A percentile compares a stretch with the other conserved stretches of the same genome.
phyloP scores from a whole-genome alignment of 2,329 filamentous ascomycete species.

The Macroventuria anomochaeta region DNA sequence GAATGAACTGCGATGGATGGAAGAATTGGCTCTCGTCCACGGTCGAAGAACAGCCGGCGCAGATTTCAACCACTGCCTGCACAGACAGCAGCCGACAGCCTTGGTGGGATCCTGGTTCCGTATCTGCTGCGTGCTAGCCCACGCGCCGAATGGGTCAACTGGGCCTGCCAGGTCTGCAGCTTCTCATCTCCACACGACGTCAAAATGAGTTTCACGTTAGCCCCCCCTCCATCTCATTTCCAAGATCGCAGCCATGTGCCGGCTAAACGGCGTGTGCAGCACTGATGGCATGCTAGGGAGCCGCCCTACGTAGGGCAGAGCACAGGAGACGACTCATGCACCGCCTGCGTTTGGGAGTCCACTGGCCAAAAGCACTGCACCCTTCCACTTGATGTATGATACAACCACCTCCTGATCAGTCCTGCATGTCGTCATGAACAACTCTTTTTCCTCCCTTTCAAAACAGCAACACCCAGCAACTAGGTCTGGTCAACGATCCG shows the following conservation, averaged over 20 bases:
- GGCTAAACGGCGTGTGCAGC: constrained; percentile 16
- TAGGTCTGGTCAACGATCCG: no score
- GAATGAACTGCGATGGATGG: background rate
- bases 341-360: constrained; percentile 1
- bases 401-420: background rate
- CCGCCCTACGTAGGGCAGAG: constrained; percentile 8
- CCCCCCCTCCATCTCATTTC: constrained; percentile 12
- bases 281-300: constrained; percentile 7
- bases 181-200: constrained; percentile 15
- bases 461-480: no score
- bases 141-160: constrained; percentile 4
- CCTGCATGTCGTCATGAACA: background rate
- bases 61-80: constrained; percentile 11
- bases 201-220: constrained; percentile 15
- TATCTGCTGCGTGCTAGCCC: constrained; percentile 9
- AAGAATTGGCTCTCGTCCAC: background rate
- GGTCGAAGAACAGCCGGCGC: constrained; percentile 11
- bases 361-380: background rate
- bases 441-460: no score
- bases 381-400: background rate
- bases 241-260: constrained; percentile 8
- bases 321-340: constrained; percentile 14
- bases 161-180: background rate
- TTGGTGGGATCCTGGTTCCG: constrained; percentile 8
- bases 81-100: constrained; percentile 7